Percentiles rank a stretch among this genome's conserved stretches.
Evolutionary conservation across 2,329 filamentous ascomycete genomes (phyloP).

Genomic region (Esteya vermicola): DNA sequence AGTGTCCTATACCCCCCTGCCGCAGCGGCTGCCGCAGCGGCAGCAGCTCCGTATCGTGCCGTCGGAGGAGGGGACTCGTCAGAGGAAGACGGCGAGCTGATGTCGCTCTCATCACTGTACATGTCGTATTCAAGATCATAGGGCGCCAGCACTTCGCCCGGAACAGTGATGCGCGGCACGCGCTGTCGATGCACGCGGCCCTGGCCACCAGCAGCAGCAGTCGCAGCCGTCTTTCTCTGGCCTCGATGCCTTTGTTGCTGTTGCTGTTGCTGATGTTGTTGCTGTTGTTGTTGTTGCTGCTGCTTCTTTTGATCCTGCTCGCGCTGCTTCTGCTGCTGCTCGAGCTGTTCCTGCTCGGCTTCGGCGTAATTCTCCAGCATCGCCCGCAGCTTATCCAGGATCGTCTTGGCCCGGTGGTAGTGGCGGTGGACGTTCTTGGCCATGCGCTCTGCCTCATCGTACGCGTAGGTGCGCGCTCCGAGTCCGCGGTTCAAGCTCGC

Average conservation of each 20-base stretch:
- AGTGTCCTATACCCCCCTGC: background rate
- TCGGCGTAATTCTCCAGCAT: slow-evolving; percentile 48
- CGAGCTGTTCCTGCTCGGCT: slow-evolving; percentile 34
- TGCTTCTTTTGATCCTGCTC: slow-evolving; percentile 20
- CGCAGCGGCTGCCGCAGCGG: background rate
- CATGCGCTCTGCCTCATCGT: slow-evolving; percentile 50
- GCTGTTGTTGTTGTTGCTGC: slow-evolving; percentile 41
- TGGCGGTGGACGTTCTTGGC: slow-evolving; percentile 49
- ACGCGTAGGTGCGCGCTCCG: slow-evolving; percentile 40
- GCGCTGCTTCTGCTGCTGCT: slow-evolving; percentile 37
- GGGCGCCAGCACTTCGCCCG: slow-evolving; percentile 50
- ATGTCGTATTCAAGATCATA: slow-evolving; percentile 50
- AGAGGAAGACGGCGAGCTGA: slow-evolving; percentile 12
- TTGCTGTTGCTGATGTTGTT: slow-evolving; percentile 36
- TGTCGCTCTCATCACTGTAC: slow-evolving; percentile 37
- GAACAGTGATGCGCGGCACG: slow-evolving; percentile 47
- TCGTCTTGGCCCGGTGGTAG: slow-evolving; percentile 42
- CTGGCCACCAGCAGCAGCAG: no score
- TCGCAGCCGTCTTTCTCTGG: slow-evolving; percentile 1
- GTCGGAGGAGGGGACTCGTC: slow-evolving; percentile 21
- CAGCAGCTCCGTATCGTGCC: no score
- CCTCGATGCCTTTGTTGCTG: background rate
- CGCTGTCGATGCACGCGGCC: slow-evolving; percentile 21
- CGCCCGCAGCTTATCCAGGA: slow-evolving; percentile 42
- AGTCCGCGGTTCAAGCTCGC: slow-evolving; percentile 38